phyloP scores from a whole-genome alignment of 139 green algal genomes.

The Haematococcus lacustris region DNA sequence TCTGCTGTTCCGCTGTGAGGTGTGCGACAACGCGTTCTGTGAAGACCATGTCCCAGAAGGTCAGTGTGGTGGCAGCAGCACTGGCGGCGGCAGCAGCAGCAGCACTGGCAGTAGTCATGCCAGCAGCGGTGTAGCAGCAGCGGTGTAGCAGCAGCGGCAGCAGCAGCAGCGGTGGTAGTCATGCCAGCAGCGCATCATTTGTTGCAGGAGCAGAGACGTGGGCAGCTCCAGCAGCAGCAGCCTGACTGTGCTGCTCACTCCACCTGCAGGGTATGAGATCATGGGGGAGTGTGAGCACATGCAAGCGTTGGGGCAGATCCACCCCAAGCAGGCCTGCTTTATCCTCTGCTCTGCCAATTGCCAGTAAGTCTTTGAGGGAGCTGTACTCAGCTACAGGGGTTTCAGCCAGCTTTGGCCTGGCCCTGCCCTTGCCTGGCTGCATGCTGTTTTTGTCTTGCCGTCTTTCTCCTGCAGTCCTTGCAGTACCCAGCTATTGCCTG shows the following conservation, averaged over 20 bases:
- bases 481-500: not conserved
- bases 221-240: too few relatives aligned
- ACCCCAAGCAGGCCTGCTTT: slow-evolving; percentile 44
- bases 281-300: slow-evolving; percentile 35
- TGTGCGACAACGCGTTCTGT: slow-evolving; percentile 45
- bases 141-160: too few relatives aligned
- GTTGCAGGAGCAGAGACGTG: too few relatives aligned
- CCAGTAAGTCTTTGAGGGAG: slow-evolving; percentile 9
- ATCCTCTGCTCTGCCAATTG: slow-evolving; percentile 31
- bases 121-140: too few relatives aligned
- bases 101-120: too few relatives aligned
- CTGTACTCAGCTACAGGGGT: not conserved
- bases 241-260: too few relatives aligned
- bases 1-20: slow-evolving; percentile 54
- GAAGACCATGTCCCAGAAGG: slow-evolving; percentile 53
- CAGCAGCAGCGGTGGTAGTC: too few relatives aligned
- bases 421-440: not conserved
- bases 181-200: too few relatives aligned
- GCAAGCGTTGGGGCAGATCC: slow-evolving; percentile 36
- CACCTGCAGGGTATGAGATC: slow-evolving; percentile 25
- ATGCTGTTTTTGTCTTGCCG: not conserved
- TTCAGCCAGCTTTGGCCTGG: not conserved
- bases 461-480: not conserved
- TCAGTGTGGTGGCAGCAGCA: slow-evolving; percentile 9
- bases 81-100: too few relatives aligned